Evolutionary conservation across 371 early-diverging fungal genomes (phyloP), one percentile per base, ranked within the genome.

Genomic region (Quaeritorhiza haematococci): DNA sequence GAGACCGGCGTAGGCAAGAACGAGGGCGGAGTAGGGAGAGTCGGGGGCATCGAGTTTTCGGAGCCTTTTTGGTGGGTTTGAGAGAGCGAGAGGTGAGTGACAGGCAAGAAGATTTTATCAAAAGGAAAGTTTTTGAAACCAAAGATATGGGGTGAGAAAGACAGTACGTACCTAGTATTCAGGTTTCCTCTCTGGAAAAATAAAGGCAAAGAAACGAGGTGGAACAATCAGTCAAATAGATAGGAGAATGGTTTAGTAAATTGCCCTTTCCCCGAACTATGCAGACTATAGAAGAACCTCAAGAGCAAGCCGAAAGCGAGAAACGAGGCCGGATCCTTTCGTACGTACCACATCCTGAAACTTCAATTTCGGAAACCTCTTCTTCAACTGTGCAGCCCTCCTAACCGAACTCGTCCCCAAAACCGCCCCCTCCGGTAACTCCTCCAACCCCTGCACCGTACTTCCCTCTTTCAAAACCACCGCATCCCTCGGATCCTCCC

Each of bases 391-490:
- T 47, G 96, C 93, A 23, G 84, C 79, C 24, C 98, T 80, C 27
- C 98, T 78, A 30, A 95, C 85, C 49, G 91, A 90, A 67, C 92
- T 88, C 0, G 98, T 94, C 38, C 98, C 98, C 32, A 98, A 69
- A 3, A 90, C 85, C 67, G 86, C 80, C 8, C 91, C 94, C 1
- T 56, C 53, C 0, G 93, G 91, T 56, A 98, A 72, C 19, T 81
- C 77, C 17, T 72, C 79, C 13, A 93, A 61, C 3, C 60, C 67
- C 19, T 64, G 35, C 45, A 58, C 49, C 21, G 66, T 64, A n/a
- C 49, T 21, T n/a, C 56, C 59, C 43, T 53, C 68, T 46, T 67
- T 69, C 72, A 89, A 71, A 41, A 95, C 84, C 21, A 96, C 74
- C n/a, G 89, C 93, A 73, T 98, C 97, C 38, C 87, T 66, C 2